These are phyloP conservation scores for Typha latifolia DNA, from an alignment of 176 grass and related monocot species.

Conservation along the genomic window DNA sequence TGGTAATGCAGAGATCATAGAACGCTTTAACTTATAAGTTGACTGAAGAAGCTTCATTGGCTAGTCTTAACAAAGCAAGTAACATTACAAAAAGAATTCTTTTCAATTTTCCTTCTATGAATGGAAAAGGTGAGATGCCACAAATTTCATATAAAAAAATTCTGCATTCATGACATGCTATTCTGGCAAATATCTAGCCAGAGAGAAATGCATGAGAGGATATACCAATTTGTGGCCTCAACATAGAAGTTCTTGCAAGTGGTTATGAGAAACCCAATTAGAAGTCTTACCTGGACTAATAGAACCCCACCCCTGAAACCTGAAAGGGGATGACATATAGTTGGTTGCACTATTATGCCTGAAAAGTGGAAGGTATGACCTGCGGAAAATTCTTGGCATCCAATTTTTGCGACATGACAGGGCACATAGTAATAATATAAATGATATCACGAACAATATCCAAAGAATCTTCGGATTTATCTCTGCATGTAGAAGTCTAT, in stretches of 20 bases:
- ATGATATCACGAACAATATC: slow-evolving; percentile 57
- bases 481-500: slow-evolving; percentile 48
- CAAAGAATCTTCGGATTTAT: slow-evolving; percentile 71
- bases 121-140: too few relatives aligned
- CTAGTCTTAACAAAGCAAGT: too few relatives aligned
- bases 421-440: slow-evolving; percentile 57
- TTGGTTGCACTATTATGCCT: slow-evolving; percentile 40
- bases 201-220: background rate
- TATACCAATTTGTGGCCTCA: background rate
- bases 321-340: slow-evolving; percentile 58
- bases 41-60: too few relatives aligned
- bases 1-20: too few relatives aligned
- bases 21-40: too few relatives aligned
- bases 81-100: too few relatives aligned
- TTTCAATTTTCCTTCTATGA: too few relatives aligned
- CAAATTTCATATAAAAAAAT: too few relatives aligned
- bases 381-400: slow-evolving; percentile 67
- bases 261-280: background rate
- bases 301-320: slow-evolving; percentile 71
- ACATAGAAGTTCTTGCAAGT: background rate
- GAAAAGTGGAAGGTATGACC: slow-evolving; percentile 69
- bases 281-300: slow-evolving; percentile 62
- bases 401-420: slow-evolving; percentile 56
- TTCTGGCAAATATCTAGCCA: background rate
- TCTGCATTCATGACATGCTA: background rate